A percentile compares a stretch with the other conserved stretches of the same genome.
phyloP scores from a whole-genome alignment of 148 eudicot species.

The Silene latifolia region DNA sequence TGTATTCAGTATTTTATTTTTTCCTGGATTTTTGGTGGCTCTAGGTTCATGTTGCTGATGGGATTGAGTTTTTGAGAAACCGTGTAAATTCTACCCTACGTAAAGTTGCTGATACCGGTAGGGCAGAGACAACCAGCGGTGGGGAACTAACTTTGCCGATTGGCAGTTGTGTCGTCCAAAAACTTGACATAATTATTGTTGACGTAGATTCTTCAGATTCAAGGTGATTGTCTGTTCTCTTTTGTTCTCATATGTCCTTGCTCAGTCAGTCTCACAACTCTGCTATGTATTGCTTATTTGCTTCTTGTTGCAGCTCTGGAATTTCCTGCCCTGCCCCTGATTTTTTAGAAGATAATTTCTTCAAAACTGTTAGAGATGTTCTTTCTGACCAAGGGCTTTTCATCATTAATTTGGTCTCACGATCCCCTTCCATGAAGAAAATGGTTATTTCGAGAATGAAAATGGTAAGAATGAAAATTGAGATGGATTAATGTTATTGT shows the following conservation, averaged over 20 bases:
- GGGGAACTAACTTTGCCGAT: slow-evolving; percentile 14
- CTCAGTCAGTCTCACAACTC: background rate
- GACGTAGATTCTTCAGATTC: slow-evolving; percentile 94
- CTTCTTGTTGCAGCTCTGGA: slow-evolving; percentile 65
- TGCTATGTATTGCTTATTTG: background rate
- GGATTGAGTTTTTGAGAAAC: slow-evolving; percentile 62
- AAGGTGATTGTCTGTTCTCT: slow-evolving; percentile 38
- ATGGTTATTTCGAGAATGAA: slow-evolving; percentile 65
- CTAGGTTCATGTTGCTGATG: slow-evolving; percentile 84
- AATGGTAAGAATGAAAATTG: slow-evolving; percentile 45
- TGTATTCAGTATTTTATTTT: background rate
- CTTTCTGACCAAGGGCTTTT: slow-evolving; percentile 87
- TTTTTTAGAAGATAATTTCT: slow-evolving; percentile 78
- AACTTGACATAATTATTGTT: slow-evolving; percentile 60
- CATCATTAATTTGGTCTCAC: slow-evolving; percentile 77
- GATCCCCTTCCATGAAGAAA: slow-evolving; percentile 68
- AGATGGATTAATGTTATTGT: slow-evolving; percentile 7
- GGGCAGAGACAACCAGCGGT: slow-evolving; percentile 21
- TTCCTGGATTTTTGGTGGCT: slow-evolving; percentile 9
- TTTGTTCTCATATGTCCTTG: slow-evolving; percentile 4
- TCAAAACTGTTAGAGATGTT: slow-evolving; percentile 44
- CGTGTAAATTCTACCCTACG: slow-evolving; percentile 24
- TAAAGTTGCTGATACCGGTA: slow-evolving; percentile 11
- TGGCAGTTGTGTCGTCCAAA: slow-evolving; percentile 19
- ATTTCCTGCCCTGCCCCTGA: slow-evolving; percentile 87